Percentiles rank a stretch among this genome's conserved stretches.
Conservation (phyloP, 768 basidiomycete species). For the Nidularia pulvinata region DNA sequence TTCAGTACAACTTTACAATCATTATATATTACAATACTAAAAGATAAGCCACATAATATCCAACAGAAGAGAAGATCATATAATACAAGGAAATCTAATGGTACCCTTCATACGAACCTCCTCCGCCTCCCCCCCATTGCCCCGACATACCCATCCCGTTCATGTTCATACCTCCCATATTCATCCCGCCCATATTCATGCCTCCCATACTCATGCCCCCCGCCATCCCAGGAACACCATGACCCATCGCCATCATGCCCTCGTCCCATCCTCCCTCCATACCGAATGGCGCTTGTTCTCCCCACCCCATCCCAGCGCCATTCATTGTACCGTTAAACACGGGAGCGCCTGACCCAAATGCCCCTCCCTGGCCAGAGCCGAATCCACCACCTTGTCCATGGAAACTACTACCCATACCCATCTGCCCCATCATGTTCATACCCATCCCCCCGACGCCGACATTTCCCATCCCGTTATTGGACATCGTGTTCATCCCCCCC, state of each 20-base stretch:
- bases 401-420: constrained; percentile 12
- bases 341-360: constrained; percentile 2
- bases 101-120: background rate
- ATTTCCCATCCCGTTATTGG: constrained; percentile 6
- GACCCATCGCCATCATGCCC: constrained; percentile 29
- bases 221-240: constrained; percentile 32
- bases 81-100: background rate
- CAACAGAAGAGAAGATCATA: background rate
- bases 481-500: constrained; percentile 12
- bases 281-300: constrained; percentile 24
- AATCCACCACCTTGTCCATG: constrained; percentile 7
- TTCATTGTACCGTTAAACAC: constrained; percentile 16
- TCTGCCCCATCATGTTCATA: constrained; percentile 11
- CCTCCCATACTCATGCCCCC: constrained; percentile 40
- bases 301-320: constrained; percentile 30
- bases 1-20: too few species aligned
- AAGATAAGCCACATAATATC: background rate
- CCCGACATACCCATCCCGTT: constrained; percentile 40
- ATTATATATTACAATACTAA: background rate
- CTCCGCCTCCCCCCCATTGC: background rate
- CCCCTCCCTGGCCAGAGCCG: constrained; percentile 4
- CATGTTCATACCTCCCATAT: constrained; percentile 1
- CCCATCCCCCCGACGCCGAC: constrained; percentile 7
- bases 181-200: constrained; percentile 16
- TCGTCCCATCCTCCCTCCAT: constrained; percentile 27